A percentile compares a stretch with the other conserved stretches of the same genome.
Evolutionary conservation across 768 basidiomycete genomes (phyloP).

Genomic region (Russula sp.): DNA sequence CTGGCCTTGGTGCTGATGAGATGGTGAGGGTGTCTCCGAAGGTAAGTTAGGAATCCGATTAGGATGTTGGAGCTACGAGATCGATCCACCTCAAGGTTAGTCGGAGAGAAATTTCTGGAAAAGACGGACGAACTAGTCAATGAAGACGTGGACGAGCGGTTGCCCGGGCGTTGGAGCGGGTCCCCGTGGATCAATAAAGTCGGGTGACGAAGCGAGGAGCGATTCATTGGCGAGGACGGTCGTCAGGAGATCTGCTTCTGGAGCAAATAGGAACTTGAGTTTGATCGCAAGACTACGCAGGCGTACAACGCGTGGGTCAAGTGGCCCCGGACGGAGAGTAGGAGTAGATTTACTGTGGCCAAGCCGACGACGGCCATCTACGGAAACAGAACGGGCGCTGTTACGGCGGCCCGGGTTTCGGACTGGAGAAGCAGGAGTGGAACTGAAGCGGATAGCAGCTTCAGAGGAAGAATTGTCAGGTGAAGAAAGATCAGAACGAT

Average conservation of each 20-base stretch:
- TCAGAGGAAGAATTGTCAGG: conserved; percentile 35
- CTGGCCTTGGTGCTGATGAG: conserved; percentile 39
- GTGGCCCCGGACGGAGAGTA: conserved; percentile 41
- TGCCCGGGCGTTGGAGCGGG: conserved; percentile 37
- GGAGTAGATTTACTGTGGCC: conserved; percentile 51
- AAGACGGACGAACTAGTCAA: conserved; percentile 52
- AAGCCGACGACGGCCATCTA: conserved; percentile 35
- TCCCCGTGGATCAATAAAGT: conserved; percentile 41
- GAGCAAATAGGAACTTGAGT: conserved; percentile 54
- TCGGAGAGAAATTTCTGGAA: conserved; percentile 17
- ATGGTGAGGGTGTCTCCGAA: conserved; percentile 53
- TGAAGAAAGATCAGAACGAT: conserved; percentile 33
- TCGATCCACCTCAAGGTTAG: conserved; percentile 4
- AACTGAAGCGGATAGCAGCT: conserved; percentile 33
- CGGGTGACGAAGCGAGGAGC: conserved; percentile 31
- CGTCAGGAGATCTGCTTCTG: conserved; percentile 41
- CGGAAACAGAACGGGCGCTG: conserved; percentile 30
- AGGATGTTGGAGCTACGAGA: conserved; percentile 76
- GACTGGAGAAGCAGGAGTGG: conserved; percentile 33
- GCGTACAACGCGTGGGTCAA: conserved; percentile 49
- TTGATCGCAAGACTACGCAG: conserved; percentile 56
- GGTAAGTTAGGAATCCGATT: conserved; percentile 71
- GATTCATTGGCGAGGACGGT: conserved; percentile 35
- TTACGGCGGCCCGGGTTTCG: conserved; percentile 11
- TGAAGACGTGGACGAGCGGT: conserved; percentile 44